A percentile compares a stretch with the other conserved stretches of the same genome.
These are phyloP conservation scores for Coemansia aciculifera DNA, from an alignment of 192 early-diverging fungal species.

Conservation along the genomic window DNA sequence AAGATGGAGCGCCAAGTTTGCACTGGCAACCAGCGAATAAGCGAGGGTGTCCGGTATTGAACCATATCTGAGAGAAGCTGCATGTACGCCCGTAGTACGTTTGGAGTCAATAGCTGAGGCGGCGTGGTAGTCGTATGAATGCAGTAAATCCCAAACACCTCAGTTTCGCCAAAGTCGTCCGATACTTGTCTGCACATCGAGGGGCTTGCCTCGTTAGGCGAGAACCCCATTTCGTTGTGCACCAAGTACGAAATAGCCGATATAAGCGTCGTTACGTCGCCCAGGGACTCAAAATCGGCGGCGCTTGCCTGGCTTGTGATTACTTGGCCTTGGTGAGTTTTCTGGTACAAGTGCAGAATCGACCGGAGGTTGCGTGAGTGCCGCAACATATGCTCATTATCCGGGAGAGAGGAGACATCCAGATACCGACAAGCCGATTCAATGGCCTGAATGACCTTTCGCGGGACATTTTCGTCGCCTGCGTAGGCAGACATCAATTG, in stretches of 20 bases:
- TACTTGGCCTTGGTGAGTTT: neutral
- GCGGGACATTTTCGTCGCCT: constrained; percentile 26
- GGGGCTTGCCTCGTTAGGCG: constrained; percentile 28
- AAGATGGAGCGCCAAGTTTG: constrained; percentile 30
- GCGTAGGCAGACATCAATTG: constrained; percentile 30
- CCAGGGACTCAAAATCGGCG: constrained; percentile 28
- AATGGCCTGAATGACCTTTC: constrained; percentile 35
- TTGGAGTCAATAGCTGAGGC: constrained; percentile 34
- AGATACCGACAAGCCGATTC: constrained; percentile 46
- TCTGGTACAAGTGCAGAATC: constrained; percentile 35
- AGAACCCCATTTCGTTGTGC: constrained; percentile 52
- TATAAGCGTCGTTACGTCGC: constrained; percentile 30
- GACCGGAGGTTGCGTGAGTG: constrained; percentile 36
- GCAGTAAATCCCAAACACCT: constrained; percentile 49
- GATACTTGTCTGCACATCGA: constrained; percentile 27
- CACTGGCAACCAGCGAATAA: constrained; percentile 48
- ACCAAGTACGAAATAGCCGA: constrained; percentile 40
- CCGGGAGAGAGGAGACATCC: constrained; percentile 41
- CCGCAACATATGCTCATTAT: constrained; percentile 37
- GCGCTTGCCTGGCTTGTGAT: neutral
- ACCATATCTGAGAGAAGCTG: constrained; percentile 50
- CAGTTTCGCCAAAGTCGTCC: constrained; percentile 51
- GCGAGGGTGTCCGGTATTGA: constrained; percentile 45
- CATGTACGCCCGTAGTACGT: constrained; percentile 41
- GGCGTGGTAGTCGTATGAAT: constrained; percentile 31